phyloP scores from a whole-genome alignment of 257 asterid species.

The Nicotiana tomentosiformis region DNA sequence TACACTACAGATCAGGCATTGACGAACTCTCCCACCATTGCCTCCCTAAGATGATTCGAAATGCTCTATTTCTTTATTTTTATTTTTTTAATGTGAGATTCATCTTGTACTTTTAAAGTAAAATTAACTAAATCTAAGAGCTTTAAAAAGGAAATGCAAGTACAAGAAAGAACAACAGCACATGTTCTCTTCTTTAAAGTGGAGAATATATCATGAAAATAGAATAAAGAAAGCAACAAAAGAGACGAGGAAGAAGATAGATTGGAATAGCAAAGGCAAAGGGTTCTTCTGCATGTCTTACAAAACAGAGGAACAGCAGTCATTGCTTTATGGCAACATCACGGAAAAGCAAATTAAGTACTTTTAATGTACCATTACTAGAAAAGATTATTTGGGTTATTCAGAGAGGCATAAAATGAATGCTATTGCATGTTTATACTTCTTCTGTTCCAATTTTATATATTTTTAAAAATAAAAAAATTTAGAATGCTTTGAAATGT shows the following conservation, averaged over 20 bases:
- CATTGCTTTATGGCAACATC: slow-evolving; percentile 42
- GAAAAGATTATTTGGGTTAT: slow-evolving; percentile 24
- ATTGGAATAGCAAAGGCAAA: slow-evolving; percentile 22
- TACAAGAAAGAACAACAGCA: slow-evolving; percentile 34
- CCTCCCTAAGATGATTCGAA: slow-evolving; percentile 14
- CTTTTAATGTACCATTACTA: slow-evolving; percentile 27
- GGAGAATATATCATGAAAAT: slow-evolving; percentile 24
- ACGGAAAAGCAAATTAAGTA: slow-evolving; percentile 23
- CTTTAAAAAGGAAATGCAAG: slow-evolving; percentile 25
- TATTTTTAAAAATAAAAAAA: background rate
- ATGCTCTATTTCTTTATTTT: background rate
- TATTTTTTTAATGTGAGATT: background rate
- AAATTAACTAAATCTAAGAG: slow-evolving; percentile 11
- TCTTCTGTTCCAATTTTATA: background rate
- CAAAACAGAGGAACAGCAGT: slow-evolving; percentile 16
- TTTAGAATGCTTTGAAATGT: background rate
- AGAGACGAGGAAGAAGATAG: slow-evolving; percentile 12
- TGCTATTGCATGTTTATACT: slow-evolving; percentile 9
- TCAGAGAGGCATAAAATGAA: slow-evolving; percentile 12
- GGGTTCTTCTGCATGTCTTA: slow-evolving; percentile 4
- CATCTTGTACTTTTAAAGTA: slow-evolving; percentile 18
- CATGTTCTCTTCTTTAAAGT: slow-evolving; percentile 23
- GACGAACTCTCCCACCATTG: background rate
- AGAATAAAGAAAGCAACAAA: slow-evolving; percentile 3
- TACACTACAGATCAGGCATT: background rate